Percentiles rank a stretch among this genome's conserved stretches.
Evolutionary conservation across 2,329 filamentous ascomycete species (phyloP).

Genomic region (Venturia asperata): DNA sequence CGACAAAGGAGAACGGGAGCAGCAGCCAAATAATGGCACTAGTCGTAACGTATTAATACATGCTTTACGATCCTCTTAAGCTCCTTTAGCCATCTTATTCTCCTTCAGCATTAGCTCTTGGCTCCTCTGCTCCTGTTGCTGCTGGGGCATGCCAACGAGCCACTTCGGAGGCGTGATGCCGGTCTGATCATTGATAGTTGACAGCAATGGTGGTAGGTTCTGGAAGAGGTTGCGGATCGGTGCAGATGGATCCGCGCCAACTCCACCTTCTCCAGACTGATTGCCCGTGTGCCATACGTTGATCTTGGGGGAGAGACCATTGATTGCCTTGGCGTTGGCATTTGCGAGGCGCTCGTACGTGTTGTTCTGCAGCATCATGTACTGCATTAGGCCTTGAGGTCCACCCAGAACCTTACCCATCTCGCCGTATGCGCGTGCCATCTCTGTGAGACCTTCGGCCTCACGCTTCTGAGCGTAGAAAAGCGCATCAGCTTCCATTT

Average conservation of each 20-base stretch:
- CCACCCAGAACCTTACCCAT: conserved; percentile 69
- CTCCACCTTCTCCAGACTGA: conserved; percentile 42
- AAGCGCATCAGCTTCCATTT: conserved; percentile 34
- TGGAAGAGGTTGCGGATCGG: conserved; percentile 78
- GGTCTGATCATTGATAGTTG: conserved; percentile 82
- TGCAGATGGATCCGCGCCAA: conserved; percentile 50
- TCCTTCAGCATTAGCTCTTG: not conserved
- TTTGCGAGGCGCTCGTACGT: conserved; percentile 70
- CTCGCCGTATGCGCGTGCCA: conserved; percentile 72
- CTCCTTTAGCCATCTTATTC: conserved; percentile 4
- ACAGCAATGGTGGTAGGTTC: conserved; percentile 72
- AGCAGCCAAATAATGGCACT: not conserved
- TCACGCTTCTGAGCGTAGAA: conserved; percentile 56
- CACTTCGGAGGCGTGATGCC: conserved; percentile 73
- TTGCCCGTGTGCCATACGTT: conserved; percentile 78
- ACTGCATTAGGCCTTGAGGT: conserved; percentile 69
- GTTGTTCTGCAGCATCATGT: conserved; percentile 80
- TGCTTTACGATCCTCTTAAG: not conserved
- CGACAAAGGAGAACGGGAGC: not conserved
- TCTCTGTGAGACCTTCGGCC: conserved; percentile 67
- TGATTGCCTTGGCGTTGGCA: conserved; percentile 68
- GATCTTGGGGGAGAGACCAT: conserved; percentile 79
- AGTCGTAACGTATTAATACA: not conserved
- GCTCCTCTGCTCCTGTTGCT: not conserved
- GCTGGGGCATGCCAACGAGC: conserved; percentile 49